These are phyloP conservation scores for Penicillium paneum DNA, from an alignment of 2,329 filamentous ascomycete species.

Conservation along the genomic window DNA sequence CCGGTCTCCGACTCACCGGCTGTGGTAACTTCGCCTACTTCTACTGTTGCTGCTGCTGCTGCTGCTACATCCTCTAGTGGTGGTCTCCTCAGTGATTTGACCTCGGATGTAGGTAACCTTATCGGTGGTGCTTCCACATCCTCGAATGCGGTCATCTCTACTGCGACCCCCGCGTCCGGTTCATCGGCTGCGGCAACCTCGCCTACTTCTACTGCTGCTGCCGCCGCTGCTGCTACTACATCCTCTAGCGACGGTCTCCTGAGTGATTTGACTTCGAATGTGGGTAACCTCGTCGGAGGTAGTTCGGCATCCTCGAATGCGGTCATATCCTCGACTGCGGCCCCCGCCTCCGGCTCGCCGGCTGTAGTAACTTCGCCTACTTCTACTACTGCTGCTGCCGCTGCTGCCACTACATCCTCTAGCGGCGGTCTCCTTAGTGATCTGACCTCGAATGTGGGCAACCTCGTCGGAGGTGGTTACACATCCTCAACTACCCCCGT, in stretches of 20 bases:
- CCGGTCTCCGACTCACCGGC: background rate
- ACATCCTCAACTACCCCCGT: background rate
- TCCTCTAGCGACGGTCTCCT: background rate
- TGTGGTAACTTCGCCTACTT: background rate
- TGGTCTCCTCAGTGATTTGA: background rate
- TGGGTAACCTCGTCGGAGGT: background rate
- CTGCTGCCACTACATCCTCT: background rate
- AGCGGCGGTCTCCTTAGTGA: background rate
- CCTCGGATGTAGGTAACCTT: background rate
- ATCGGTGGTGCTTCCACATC: background rate
- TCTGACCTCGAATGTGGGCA: background rate
- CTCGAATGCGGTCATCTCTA: too few relatives aligned
- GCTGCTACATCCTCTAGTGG: background rate
- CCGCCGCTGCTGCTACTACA: background rate
- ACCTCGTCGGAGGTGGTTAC: background rate
- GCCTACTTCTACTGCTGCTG: background rate
- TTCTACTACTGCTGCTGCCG: background rate
- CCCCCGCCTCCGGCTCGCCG: background rate
- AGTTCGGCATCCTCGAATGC: background rate
- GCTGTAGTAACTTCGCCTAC: background rate
- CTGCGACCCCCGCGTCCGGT: too few relatives aligned
- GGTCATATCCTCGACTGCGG: background rate
- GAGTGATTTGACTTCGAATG: background rate
- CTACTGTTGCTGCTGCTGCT: background rate
- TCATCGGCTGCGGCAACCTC: slow-evolving; percentile 1